Evolutionary conservation across 2,329 filamentous ascomycete species (phyloP).

Genomic region (Calonectria fujianensis): DNA sequence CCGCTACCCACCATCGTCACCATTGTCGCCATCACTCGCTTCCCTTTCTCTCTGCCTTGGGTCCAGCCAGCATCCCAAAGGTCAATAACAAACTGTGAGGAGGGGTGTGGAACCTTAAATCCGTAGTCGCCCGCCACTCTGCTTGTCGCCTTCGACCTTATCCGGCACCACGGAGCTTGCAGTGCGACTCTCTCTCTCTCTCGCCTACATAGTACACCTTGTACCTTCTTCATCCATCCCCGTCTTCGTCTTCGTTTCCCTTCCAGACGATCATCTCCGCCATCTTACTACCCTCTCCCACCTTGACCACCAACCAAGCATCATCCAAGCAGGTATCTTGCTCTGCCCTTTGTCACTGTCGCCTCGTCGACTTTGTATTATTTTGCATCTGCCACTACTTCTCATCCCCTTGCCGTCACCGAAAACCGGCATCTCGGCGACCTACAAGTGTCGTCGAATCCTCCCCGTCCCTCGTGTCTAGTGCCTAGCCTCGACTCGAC

Average conservation of each 20-base stretch:
- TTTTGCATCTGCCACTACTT: constrained; percentile 3
- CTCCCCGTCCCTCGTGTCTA: constrained; percentile 14
- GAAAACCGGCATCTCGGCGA: constrained; percentile 19
- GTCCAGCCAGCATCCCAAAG: constrained; percentile 33
- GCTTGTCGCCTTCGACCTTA: constrained; percentile 49
- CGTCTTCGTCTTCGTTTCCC: constrained; percentile 17
- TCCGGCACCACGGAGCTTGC: constrained; percentile 46
- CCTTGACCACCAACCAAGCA: constrained; percentile 30
- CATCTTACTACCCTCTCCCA: constrained; percentile 14
- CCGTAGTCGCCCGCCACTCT: constrained; percentile 52
- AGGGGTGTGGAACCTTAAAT: constrained; percentile 56
- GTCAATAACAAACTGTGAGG: constrained; percentile 33
- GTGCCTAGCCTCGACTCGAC: constrained; percentile 33
- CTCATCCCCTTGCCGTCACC: constrained; percentile 5
- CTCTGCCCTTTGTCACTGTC: constrained; percentile 22
- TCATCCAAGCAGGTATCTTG: constrained; percentile 21
- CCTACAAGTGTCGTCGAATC: constrained; percentile 17
- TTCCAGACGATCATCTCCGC: constrained; percentile 12
- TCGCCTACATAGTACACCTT: constrained; percentile 33
- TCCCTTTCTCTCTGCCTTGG: constrained; percentile 25
- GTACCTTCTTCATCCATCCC: constrained; percentile 33
- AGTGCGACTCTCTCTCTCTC: constrained; percentile 33
- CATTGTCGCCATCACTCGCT: constrained; percentile 17
- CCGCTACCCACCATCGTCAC: constrained; percentile 25
- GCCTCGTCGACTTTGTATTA: constrained; percentile 7